Evolutionary conservation across 169 alveolate species (phyloP).

Genomic region (Plasmodium knowlesi): DNA sequence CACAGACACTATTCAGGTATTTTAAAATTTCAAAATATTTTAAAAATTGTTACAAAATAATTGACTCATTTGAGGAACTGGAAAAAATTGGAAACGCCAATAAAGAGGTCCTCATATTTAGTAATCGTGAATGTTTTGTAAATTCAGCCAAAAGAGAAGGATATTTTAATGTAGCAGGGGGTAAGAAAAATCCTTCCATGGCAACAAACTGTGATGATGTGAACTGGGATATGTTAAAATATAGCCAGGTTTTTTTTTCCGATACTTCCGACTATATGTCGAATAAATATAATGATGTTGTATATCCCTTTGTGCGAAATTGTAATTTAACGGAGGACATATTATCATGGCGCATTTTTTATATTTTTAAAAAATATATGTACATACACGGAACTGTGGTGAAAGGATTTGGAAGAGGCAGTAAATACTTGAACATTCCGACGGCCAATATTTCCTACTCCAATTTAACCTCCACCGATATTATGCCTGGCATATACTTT

Average conservation of each 20-base stretch:
- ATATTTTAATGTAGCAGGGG: slow-evolving; percentile 17
- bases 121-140: slow-evolving; percentile 51
- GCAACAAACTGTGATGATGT: background rate
- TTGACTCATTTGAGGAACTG: slow-evolving; percentile 35
- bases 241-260: background rate
- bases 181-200: slow-evolving; percentile 5
- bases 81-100: background rate
- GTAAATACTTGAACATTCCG: slow-evolving; percentile 64
- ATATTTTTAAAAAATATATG: slow-evolving; percentile 50
- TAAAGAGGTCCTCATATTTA: slow-evolving; percentile 26
- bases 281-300: slow-evolving; percentile 61
- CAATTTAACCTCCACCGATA: slow-evolving; percentile 40
- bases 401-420: slow-evolving; percentile 72
- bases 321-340: slow-evolving; percentile 69
- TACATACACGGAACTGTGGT: slow-evolving; percentile 63
- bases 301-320: slow-evolving; percentile 48
- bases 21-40: slow-evolving; percentile 37
- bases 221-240: background rate
- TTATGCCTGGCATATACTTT: slow-evolving; percentile 73
- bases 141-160: slow-evolving; percentile 21
- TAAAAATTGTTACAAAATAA: slow-evolving; percentile 13
- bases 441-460: slow-evolving; percentile 61
- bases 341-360: slow-evolving; percentile 67
- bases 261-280: background rate
- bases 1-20: slow-evolving; percentile 29